These are phyloP conservation scores for Andrographis paniculata DNA, from an alignment of 305 asterid genomes.

Conservation along the genomic window DNA sequence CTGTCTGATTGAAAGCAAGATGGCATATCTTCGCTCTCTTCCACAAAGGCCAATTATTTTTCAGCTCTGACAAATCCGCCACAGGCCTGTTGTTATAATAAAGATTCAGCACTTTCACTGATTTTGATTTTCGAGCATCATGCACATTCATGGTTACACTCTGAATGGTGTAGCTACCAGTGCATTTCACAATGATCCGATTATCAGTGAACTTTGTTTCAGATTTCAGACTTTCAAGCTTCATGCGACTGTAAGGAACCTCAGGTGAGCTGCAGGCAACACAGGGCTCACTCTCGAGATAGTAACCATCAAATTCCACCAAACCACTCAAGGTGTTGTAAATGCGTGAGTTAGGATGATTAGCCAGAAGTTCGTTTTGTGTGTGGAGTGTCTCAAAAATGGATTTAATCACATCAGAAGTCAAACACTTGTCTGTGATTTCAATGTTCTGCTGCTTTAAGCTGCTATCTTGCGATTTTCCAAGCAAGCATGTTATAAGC, in stretches of 20 bases:
- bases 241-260: conserved; percentile 97
- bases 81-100: conserved; percentile 98
- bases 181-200: conserved; percentile 97
- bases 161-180: conserved; percentile 99
- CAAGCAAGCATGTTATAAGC: conserved; percentile 77
- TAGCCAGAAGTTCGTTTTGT: conserved; percentile 97
- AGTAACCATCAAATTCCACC: conserved; percentile 99
- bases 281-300: conserved; percentile 99
- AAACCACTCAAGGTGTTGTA: conserved; percentile 94
- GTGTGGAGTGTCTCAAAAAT: conserved; percentile 87
- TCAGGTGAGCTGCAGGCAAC: conserved; percentile 99
- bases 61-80: conserved; percentile 91
- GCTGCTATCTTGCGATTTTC: conserved; percentile 63
- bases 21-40: conserved; percentile 97
- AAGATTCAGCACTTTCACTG: conserved; percentile 97
- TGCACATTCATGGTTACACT: conserved; percentile 97
- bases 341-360: conserved; percentile 99
- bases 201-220: conserved; percentile 99
- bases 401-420: conserved; percentile 71
- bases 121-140: conserved; percentile 95
- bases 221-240: conserved; percentile 94
- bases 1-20: conserved; percentile 92
- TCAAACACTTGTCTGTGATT: conserved; percentile 76
- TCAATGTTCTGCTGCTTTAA: conserved; percentile 58
- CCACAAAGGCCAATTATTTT: conserved; percentile 98